phyloP scores from a whole-genome alignment of 352 stramenopile genomes.

The Pythium graminicola region DNA sequence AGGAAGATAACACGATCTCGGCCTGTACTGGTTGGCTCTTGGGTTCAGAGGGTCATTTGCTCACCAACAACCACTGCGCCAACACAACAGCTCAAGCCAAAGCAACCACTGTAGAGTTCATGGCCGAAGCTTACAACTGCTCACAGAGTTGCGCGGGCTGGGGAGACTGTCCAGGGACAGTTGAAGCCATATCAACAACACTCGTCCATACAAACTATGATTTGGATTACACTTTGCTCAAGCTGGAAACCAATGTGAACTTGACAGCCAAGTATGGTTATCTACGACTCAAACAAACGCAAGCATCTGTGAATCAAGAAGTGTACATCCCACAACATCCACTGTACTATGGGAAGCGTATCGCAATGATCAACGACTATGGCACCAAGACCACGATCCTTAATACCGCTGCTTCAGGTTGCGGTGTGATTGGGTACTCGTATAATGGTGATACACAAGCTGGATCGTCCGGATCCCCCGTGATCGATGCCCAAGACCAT shows the following conservation, averaged over 20 bases:
- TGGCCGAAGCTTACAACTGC: conserved; percentile 40
- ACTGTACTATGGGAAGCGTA: conserved; percentile 39
- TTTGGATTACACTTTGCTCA: conserved; percentile 62
- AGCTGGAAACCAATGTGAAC: conserved; percentile 31
- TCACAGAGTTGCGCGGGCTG: conserved; percentile 29
- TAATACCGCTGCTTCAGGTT: conserved; percentile 29
- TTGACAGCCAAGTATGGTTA: conserved; percentile 50
- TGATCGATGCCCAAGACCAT: conserved; percentile 43
- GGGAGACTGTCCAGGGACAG: conserved; percentile 36
- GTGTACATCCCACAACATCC: conserved; percentile 58
- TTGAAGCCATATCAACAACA: conserved; percentile 35
- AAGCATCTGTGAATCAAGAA: conserved; percentile 27
- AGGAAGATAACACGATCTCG: conserved; percentile 23
- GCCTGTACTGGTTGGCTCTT: conserved; percentile 61
- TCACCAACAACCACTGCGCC: conserved; percentile 77
- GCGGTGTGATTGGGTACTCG: conserved; percentile 31
- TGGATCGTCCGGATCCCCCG: conserved; percentile 54
- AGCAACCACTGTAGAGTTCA: conserved; percentile 51
- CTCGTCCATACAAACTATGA: conserved; percentile 40
- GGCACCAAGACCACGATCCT: conserved; percentile 33
- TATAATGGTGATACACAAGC: conserved; percentile 64
- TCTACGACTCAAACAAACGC: conserved; percentile 35
- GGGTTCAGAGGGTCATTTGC: conserved; percentile 47
- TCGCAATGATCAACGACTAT: conserved; percentile 46
- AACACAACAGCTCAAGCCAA: conserved; percentile 31